These are phyloP conservation scores for Blastobotrys robertii DNA, from an alignment of 805 yeast genomes.

Conservation along the genomic window DNA sequence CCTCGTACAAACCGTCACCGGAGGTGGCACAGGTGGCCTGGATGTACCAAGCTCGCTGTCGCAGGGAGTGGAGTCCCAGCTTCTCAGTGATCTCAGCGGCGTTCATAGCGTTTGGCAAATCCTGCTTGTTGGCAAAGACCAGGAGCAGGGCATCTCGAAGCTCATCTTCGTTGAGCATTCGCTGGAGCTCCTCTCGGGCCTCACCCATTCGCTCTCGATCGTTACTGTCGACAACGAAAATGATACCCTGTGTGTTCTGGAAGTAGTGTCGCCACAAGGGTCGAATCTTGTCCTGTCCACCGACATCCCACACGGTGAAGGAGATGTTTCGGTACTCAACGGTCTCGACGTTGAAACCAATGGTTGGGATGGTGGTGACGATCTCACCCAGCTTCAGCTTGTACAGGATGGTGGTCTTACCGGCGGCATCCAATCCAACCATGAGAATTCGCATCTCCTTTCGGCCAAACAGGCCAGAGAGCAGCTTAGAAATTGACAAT, in stretches of 20 bases:
- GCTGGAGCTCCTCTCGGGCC: slow-evolving; percentile 96
- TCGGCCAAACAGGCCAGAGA: slow-evolving; percentile 92
- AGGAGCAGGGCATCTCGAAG: slow-evolving; percentile 91
- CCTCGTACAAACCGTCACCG: slow-evolving; percentile 97
- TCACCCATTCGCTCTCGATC: slow-evolving; percentile 97
- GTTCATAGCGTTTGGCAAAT: slow-evolving; percentile 97
- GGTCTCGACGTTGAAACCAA: slow-evolving; percentile 95
- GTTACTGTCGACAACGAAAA: slow-evolving; percentile 94
- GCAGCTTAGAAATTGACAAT: slow-evolving; percentile 86
- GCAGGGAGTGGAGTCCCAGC: slow-evolving; percentile 90
- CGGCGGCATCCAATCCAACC: slow-evolving; percentile 98
- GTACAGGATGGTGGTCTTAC: slow-evolving; percentile 94
- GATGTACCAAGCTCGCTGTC: slow-evolving; percentile 99
- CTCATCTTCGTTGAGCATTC: slow-evolving; percentile 97
- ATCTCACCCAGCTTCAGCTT: slow-evolving; percentile 93
- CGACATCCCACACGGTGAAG: slow-evolving; percentile 98
- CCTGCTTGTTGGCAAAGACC: slow-evolving; percentile 97
- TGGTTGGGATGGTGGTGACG: slow-evolving; percentile 92
- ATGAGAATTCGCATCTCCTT: slow-evolving; percentile 96
- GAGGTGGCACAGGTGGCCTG: slow-evolving; percentile 99
- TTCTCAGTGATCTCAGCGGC: slow-evolving; percentile 98
- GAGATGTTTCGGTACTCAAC: slow-evolving; percentile 96
- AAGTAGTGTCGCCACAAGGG: slow-evolving; percentile 98
- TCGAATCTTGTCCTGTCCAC: slow-evolving; percentile 99
- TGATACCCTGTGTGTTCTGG: slow-evolving; percentile 98